Evolutionary conservation across 331 rosid species (phyloP), one percentile per base, ranked within the genome.

Genomic region (Pyrus hybrid): DNA sequence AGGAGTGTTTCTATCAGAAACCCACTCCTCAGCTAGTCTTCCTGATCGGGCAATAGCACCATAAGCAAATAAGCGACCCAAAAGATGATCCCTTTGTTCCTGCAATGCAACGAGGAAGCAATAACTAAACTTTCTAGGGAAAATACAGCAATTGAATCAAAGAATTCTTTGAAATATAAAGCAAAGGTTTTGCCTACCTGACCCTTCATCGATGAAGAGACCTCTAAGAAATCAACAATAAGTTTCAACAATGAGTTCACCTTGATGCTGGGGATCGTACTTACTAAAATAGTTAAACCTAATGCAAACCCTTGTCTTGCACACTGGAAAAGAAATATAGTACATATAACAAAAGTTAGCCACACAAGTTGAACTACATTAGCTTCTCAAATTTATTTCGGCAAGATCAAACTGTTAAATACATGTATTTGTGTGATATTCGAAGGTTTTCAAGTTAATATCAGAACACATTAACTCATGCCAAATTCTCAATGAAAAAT

Each of bases 141-240:
- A 65, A 63, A 43, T 76, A 49, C 4, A 74, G 63, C 74, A 83
- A 29, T 56, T 18, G 2, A 33, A 77, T 25, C 13, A 67, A 67
- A 51, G 29, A 80, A 33, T 28, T 49, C 37, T 9, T 30, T 8
- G 23, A 53, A 21, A 72, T 6, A 60, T 0, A 49, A 18, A 45
- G 29, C 72, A 32, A 62, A 9, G 68, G 22, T 61, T 75, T 18
- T 32, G 37, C 76, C 78, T 78, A 94, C 99, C 97, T 94, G 98
- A 71, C 98, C 98, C 89, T 90, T 94, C 97, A 88, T 94, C 22
- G 99, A 94, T 41, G 97, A 90, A 80, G 93, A 78, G 75, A 92
- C 91, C 85, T 94, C 99, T 76, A 92, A 82, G 67, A 87, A 80
- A 79, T 90, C 91, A 62, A 80, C 85, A 53, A 13, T n/a, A n/a